Evolutionary conservation across 345 rosid species (phyloP).

Genomic region (Triadica sebifera): DNA sequence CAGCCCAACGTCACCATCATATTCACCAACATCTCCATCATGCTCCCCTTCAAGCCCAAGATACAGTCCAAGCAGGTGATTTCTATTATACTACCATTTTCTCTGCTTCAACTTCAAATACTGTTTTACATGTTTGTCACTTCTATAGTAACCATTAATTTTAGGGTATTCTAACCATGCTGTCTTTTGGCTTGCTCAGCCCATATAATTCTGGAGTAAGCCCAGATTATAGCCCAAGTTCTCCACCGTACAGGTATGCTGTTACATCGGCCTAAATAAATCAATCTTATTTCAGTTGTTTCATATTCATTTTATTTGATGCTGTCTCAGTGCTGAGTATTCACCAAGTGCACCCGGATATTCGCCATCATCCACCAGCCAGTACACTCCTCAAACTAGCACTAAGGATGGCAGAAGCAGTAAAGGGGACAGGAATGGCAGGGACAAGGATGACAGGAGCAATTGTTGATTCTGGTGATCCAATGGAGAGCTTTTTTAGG

Average conservation of each 20-base stretch:
- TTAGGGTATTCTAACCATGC: background rate
- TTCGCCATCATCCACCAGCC: slow-evolving; percentile 79
- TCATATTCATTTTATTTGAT: slow-evolving; percentile 5
- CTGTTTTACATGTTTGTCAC: background rate
- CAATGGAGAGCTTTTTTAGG: background rate
- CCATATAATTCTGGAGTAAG: slow-evolving; percentile 72
- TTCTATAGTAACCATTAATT: background rate
- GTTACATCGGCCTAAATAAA: background rate
- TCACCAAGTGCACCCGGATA: slow-evolving; percentile 81
- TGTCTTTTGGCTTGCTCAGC: slow-evolving; percentile 31
- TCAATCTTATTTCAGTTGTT: background rate
- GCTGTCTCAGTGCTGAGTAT: slow-evolving; percentile 77
- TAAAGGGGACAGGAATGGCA: slow-evolving; percentile 25
- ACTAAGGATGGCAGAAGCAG: slow-evolving; percentile 45
- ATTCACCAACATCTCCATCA: slow-evolving; percentile 92
- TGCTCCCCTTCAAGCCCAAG: slow-evolving; percentile 91
- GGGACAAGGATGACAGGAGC: slow-evolving; percentile 26
- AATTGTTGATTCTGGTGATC: slow-evolving; percentile 4
- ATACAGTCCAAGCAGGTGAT: slow-evolving; percentile 91
- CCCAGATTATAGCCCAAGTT: slow-evolving; percentile 76
- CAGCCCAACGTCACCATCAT: slow-evolving; percentile 91
- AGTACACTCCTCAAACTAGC: slow-evolving; percentile 67
- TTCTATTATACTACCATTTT: background rate
- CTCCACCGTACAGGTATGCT: slow-evolving; percentile 59
- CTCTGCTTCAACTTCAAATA: background rate